These are phyloP conservation scores for Aegilops tauschii DNA, from an alignment of 176 grass and related monocot genomes.

Conservation along the genomic window DNA sequence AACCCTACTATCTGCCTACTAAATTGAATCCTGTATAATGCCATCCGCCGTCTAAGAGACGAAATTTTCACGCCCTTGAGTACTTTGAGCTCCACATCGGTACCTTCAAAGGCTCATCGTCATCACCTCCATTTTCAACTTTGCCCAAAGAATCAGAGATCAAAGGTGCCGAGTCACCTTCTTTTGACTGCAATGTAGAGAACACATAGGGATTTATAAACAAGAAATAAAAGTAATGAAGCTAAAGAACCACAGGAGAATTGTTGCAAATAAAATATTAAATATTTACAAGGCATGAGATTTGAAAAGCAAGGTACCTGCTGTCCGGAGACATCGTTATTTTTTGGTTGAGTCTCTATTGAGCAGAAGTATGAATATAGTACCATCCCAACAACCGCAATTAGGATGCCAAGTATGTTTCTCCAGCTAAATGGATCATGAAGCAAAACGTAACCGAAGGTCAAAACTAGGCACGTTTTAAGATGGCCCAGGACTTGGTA, in stretches of 20 bases:
- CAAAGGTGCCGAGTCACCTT: conserved; percentile 56
- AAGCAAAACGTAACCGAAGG: conserved; percentile 85
- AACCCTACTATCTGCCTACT: conserved; percentile 58
- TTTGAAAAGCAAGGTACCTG: conserved; percentile 40
- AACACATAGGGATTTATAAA: not conserved
- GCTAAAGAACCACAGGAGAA: not conserved
- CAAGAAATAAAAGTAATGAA: not conserved
- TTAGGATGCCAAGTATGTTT: conserved; percentile 86
- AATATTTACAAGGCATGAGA: not conserved
- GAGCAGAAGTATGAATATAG: conserved; percentile 81
- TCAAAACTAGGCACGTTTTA: conserved; percentile 87
- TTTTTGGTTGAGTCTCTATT: conserved; percentile 59
- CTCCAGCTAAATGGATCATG: conserved; percentile 93
- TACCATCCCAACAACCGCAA: conserved; percentile 81
- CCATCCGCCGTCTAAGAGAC: not conserved
- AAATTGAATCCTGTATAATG: conserved; percentile 50
- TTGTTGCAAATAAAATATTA: not conserved
- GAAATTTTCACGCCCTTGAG: conserved; percentile 47
- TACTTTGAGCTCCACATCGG: conserved; percentile 84
- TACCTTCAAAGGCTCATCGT: conserved; percentile 65
- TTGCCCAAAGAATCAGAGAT: conserved; percentile 54
- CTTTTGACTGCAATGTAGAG: conserved; percentile 42
- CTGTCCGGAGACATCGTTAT: conserved; percentile 46
- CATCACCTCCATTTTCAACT: conserved; percentile 53
- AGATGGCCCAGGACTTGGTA: conserved; percentile 95